These are phyloP conservation scores for Brassica cretica DNA, from an alignment of 345 rosid genomes.

Conservation along the genomic window DNA sequence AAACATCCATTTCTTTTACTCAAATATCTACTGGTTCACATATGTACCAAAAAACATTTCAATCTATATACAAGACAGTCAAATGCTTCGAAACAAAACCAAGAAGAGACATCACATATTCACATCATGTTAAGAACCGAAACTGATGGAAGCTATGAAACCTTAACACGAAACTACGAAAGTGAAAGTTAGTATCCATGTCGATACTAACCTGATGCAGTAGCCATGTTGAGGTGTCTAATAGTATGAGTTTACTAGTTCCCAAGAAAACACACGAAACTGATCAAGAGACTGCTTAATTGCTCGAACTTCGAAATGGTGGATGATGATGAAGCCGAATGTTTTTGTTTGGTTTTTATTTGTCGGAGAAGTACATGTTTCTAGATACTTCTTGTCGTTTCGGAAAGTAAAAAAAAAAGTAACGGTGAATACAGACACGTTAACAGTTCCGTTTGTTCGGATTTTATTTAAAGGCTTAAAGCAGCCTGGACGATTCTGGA, in stretches of 20 bases:
- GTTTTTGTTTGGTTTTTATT: neutral
- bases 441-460: neutral
- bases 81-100: neutral
- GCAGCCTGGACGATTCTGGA: neutral
- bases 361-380: neutral
- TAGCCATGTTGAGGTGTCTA: neutral
- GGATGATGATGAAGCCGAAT: neutral
- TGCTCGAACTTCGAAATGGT: neutral
- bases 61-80: neutral
- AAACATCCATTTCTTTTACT: neutral
- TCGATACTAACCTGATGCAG: neutral
- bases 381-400: conserved; percentile 2
- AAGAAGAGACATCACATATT: neutral
- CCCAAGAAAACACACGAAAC: neutral
- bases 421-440: conserved; percentile 7
- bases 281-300: neutral
- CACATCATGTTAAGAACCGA: no score
- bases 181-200: no score
- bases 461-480: neutral
- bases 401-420: neutral
- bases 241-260: neutral
- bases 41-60: neutral
- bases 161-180: no score
- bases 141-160: no score
- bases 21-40: neutral